Conservation (phyloP, 2,329 filamentous ascomycete genomes). For the Drechslerella stenobrocha region DNA sequence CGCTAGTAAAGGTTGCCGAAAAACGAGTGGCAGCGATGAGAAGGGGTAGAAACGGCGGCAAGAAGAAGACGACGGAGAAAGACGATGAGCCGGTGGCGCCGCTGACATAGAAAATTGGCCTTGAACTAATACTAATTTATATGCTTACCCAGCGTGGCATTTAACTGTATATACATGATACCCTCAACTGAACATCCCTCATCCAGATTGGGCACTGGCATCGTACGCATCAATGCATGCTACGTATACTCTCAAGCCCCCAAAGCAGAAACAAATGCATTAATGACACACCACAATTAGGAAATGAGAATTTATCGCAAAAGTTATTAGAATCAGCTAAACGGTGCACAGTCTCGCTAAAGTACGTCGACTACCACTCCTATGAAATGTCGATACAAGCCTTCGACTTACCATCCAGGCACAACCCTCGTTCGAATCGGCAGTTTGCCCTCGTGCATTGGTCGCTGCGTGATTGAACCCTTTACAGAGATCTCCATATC, state of each 20-base stretch:
- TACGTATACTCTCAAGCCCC: too few relatives aligned
- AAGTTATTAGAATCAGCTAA: too few relatives aligned
- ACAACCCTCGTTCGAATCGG: conserved; percentile 68
- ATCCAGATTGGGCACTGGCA: too few relatives aligned
- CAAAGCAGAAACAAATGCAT: too few relatives aligned
- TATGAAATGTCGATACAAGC: not conserved
- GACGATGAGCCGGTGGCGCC: conserved; percentile 7
- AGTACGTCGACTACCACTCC: too few relatives aligned
- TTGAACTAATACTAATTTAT: too few relatives aligned
- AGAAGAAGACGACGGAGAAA: conserved; percentile 12
- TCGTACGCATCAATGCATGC: too few relatives aligned
- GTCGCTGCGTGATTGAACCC: conserved; percentile 71
- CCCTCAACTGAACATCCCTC: conserved; percentile 16
- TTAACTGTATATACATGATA: conserved; percentile 47
- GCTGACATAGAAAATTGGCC: too few relatives aligned
- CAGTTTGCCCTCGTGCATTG: conserved; percentile 67
- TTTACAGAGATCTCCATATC: conserved; percentile 67
- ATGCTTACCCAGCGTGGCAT: too few relatives aligned
- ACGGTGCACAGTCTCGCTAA: too few relatives aligned
- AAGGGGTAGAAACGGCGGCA: not conserved
- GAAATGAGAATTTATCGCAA: too few relatives aligned
- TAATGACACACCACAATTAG: too few relatives aligned
- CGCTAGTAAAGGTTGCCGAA: conserved; percentile 64
- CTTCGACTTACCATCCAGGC: conserved; percentile 65
- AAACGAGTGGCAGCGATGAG: conserved; percentile 32